Evolutionary conservation across 331 rosid genomes (phyloP).

Genomic region (Pyrus hybrid): DNA sequence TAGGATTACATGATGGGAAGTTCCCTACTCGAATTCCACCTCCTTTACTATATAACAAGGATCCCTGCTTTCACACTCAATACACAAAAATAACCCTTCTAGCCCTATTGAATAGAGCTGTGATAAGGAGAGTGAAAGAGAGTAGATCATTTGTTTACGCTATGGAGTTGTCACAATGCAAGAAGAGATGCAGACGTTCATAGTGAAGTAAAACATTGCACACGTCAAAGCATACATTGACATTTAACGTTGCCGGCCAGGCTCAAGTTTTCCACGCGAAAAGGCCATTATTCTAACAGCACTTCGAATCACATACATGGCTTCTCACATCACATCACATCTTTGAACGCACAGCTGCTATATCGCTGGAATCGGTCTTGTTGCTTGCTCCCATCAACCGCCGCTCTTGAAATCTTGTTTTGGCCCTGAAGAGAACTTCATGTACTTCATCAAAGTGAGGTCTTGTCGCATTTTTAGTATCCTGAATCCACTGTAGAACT

Average conservation of each 20-base stretch:
- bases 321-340: conserved; percentile 25
- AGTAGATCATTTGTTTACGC: background rate
- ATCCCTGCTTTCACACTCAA: too few relatives aligned
- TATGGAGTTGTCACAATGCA: too few relatives aligned
- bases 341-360: conserved; percentile 21
- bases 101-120: background rate
- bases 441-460: conserved; percentile 87
- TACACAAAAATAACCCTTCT: too few relatives aligned
- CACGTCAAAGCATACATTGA: background rate
- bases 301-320: background rate
- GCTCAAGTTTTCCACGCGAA: background rate
- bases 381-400: conserved; percentile 5
- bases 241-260: background rate
- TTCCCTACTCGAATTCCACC: too few relatives aligned
- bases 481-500: conserved; percentile 78
- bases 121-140: background rate
- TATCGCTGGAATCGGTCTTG: conserved; percentile 6
- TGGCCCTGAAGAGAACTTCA: conserved; percentile 38
- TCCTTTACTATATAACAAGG: too few relatives aligned
- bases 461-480: conserved; percentile 58
- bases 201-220: background rate
- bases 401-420: conserved; percentile 32
- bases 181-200: too few relatives aligned
- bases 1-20: too few relatives aligned
- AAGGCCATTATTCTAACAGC: background rate